A percentile compares a stretch with the other conserved stretches of the same genome.
Evolutionary conservation across 257 asterid genomes (phyloP).

Genomic region (Rauvolfia tetraphylla): DNA sequence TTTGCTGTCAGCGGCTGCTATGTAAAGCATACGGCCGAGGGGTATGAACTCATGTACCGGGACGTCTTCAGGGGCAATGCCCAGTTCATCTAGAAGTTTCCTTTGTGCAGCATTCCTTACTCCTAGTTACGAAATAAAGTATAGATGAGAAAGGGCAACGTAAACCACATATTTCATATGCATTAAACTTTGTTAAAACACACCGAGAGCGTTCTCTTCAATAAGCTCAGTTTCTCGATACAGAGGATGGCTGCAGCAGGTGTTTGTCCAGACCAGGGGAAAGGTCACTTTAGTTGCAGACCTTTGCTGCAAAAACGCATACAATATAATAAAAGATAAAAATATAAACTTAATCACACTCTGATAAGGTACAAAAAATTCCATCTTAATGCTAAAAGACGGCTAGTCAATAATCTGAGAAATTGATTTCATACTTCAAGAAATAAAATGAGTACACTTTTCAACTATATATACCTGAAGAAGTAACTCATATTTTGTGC

Average conservation of each 20-base stretch:
- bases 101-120: constrained; percentile 97
- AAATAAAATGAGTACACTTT: too few relatives aligned
- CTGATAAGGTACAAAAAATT: too few relatives aligned
- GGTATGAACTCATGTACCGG: constrained; percentile 79
- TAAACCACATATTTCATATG: too few relatives aligned
- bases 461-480: too few relatives aligned
- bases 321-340: too few relatives aligned
- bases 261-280: constrained; percentile 96
- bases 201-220: constrained; percentile 78
- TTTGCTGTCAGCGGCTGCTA: constrained; percentile 94
- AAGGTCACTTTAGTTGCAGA: constrained; percentile 95
- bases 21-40: constrained; percentile 86
- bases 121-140: constrained; percentile 40
- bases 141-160: constrained; percentile 1
- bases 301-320: constrained; percentile 61
- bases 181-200: neutral
- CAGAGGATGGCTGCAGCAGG: constrained; percentile 97
- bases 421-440: too few relatives aligned
- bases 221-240: constrained; percentile 84
- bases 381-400: too few relatives aligned
- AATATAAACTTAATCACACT: too few relatives aligned
- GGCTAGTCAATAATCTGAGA: too few relatives aligned
- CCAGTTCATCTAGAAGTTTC: constrained; percentile 87
- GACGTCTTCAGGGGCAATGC: constrained; percentile 81
- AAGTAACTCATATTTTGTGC: constrained; percentile 79